Evolutionary conservation across 2,329 filamentous ascomycete species (phyloP), one percentile per base, ranked within the genome.

Genomic region (Teratosphaeria destructans): DNA sequence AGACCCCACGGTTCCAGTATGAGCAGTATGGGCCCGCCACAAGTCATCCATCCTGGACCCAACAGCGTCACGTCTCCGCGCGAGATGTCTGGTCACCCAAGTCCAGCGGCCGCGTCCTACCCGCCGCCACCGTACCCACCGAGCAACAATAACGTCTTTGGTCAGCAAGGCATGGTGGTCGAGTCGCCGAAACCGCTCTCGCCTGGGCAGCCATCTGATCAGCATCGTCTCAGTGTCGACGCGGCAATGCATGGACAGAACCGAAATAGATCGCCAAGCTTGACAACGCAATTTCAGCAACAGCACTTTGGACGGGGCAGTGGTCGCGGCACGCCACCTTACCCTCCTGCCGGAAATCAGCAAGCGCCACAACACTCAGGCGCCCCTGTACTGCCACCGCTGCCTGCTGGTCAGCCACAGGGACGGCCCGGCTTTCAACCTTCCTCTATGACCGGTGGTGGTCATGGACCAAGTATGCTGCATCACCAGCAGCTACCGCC

Each of bases 151-250:
- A 49, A 81, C 19, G 81, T 91, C 64, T 95, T 90, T 70, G 82
- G 85, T 8, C 85, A 90, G 55, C 68, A 67, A 64, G 82, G 83
- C 57, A 75, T 76, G 58, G 88, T 95, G 77, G 94, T 88, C 3
- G 90, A 96, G 73, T 95, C 89, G 65, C 90, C 91, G 0, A 95
- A 92, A 70, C 87, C 91, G 3, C 78, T 95, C 49, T 91, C 86
- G 61, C 87, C 88, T n/a, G 80, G 80, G 19, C 78, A 78, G 60
- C 76, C 78, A 63, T 55, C 64, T 43, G 77, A 80, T 62, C 70
- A 75, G 23, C 78, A 81, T 59, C 71, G 79, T 23, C 78, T 86
- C 56, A 83, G 84, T 64, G 73, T 80, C 16, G 73, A 81, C 61
- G 75, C 61, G 19, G 67, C 70, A 49, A 68, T 77, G 57, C 58